Base-by-base conservation (phyloP, 768 basidiomycete genomes). In the Termitomyces sp. region DNA sequence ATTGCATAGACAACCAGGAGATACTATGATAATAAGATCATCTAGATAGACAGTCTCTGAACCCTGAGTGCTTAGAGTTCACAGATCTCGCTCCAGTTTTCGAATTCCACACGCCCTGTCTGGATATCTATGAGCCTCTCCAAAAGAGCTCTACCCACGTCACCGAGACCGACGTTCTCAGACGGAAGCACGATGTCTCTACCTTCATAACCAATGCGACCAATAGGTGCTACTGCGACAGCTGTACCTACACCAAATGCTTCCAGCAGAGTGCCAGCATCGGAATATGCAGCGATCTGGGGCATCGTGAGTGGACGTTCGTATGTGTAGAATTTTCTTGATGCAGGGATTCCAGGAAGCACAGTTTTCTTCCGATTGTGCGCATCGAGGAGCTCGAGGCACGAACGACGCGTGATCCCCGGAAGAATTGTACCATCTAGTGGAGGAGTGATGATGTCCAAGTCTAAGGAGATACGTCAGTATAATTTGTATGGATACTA, bases 381-480 rank as follows among this genome's bases (percentile, higher is more conserved):
- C 0, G 78, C 82, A 21, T 80, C 72, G 3, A 81, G 75, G 53
- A 97, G 84, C 11, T 69, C 64, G 40, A 96, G 76, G 41, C 85
- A 81, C 19, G 89, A 91, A 54, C 82, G 83, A 41, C 94, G 84
- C 0, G 92, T 95, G n/a, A 97, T 81, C n/a, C 94, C 92, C 3
- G 93, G 91, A 1, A 96, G 81, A 62, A 96, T 91, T 23, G 89
- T 88, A 33, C 94, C 92, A 64, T 89, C 91, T 59, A 95, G 72
- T 8, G 89, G 83, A 0, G 94, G 90, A 0, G 94, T 97, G 55
- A 91, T 70, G 54, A 95, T 73, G 59, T 94, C 90, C 56, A 86
- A 61, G 30, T 79, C 87, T 88, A 63, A 3, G 37, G 17, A 21
- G 23, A 41, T 14, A 30, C 46, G 37, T 19, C 28, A 33, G 21